These are phyloP conservation scores for Podila verticillata DNA, from an alignment of 192 early-diverging fungal species.

Conservation along the genomic window DNA sequence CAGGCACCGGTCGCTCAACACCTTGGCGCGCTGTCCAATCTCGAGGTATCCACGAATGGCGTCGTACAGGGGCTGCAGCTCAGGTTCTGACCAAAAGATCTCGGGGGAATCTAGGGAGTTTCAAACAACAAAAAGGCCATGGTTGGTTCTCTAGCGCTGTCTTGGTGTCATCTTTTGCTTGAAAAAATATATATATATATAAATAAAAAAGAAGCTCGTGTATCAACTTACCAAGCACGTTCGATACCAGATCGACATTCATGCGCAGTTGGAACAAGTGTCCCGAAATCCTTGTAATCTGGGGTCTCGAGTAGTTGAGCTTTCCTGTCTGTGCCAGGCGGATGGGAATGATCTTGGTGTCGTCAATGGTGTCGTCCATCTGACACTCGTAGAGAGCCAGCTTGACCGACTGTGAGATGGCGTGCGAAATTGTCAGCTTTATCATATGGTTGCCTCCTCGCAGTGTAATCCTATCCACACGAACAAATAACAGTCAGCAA, in stretches of 20 bases:
- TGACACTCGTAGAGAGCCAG: conserved; percentile 66
- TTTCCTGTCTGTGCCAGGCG: conserved; percentile 65
- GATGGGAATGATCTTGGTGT: conserved; percentile 68
- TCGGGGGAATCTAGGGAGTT: conserved; percentile 70
- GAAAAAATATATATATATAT: neutral
- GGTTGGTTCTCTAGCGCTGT: too few relatives aligned
- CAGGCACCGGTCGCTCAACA: conserved; percentile 64
- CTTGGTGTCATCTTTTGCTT: neutral
- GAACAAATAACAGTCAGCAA: neutral
- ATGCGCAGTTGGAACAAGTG: conserved; percentile 79
- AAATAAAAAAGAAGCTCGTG: too few relatives aligned
- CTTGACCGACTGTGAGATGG: conserved; percentile 66
- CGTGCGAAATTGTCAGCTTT: conserved; percentile 68
- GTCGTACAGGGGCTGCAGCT: conserved; percentile 79
- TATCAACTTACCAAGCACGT: conserved; percentile 72
- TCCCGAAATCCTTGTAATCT: conserved; percentile 66
- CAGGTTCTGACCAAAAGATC: conserved; percentile 86
- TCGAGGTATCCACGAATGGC: conserved; percentile 84
- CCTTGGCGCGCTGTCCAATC: conserved; percentile 67
- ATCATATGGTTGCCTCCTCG: conserved; percentile 70
- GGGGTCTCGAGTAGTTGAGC: conserved; percentile 57
- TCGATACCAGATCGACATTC: conserved; percentile 85
- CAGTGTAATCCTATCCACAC: conserved; percentile 67
- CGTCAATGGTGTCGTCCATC: conserved; percentile 70
- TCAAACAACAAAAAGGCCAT: neutral